Evolutionary conservation across 148 eudicot genomes (phyloP), one percentile per base, ranked within the genome.

Genomic region (Heliamphora exappendiculata): DNA sequence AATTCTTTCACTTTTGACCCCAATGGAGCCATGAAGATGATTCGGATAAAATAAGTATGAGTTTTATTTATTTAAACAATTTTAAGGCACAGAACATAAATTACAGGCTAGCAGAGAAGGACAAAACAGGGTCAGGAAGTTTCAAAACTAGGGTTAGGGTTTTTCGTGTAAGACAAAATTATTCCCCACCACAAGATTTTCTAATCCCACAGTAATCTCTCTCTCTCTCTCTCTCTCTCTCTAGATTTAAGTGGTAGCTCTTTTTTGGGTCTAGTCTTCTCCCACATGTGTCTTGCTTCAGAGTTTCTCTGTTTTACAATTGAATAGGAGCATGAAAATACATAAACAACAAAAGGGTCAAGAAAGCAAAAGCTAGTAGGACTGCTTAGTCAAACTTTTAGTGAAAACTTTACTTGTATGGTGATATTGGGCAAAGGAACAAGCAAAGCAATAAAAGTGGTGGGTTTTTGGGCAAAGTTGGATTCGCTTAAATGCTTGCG

Each of bases 351-450:
- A 26, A 66, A 66, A 58, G 28, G 77, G 66, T 59, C 71, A 78
- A 71, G 63, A 84, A 84, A 81, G 82, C 76, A 69, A 85, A 64
- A 72, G 57, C 63, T 57, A 42, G 75, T 39, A 36, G 68, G 63
- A 72, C 33, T 75, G 55, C 47, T 73, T 72, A 68, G 84, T 84
- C 85, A 81, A 84, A 84, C 82, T 80, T 80, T 80, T 41, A n/a
- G 69, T n/a, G 74, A 58, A n/a, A 78, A 70, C 75, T 73, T 80
- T 72, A 65, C 81, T 57, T 72, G 58, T 78, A 72, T 60, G 29
- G 49, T 68, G 47, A 37, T 72, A 64, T 60, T 63, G 78, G 79
- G 72, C 69, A 79, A 78, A 82, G 71, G 53, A 76, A 62, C 72
- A 75, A 50, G 49, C 42, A 72, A 63, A 69, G 42, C 49, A 66